These are phyloP conservation scores for Curvularia lunata DNA, from an alignment of 2,329 filamentous ascomycete genomes.

Conservation along the genomic window DNA sequence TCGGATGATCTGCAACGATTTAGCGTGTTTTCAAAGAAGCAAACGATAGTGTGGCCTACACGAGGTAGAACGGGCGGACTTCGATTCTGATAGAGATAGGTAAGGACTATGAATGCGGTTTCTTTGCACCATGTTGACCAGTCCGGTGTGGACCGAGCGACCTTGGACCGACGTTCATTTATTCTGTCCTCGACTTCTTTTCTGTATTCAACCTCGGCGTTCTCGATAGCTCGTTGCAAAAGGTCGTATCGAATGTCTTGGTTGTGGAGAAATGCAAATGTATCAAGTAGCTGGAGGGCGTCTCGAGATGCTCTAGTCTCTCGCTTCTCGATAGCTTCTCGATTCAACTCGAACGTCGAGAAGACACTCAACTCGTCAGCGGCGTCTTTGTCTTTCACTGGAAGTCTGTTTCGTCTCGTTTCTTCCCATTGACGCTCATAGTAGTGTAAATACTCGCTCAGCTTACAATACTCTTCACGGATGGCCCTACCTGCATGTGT, in stretches of 20 bases:
- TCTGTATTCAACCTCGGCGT: background rate
- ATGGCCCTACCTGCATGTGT: slow-evolving; percentile 33
- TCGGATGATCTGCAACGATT: slow-evolving; percentile 2
- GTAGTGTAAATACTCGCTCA: slow-evolving; percentile 26
- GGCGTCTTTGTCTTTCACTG: slow-evolving; percentile 5
- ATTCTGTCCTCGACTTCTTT: background rate
- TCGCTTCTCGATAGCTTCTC: slow-evolving; percentile 5
- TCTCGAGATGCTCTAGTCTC: slow-evolving; percentile 1
- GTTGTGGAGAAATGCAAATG: slow-evolving; percentile 9
- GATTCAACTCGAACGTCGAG: slow-evolving; percentile 4
- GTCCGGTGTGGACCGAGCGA: background rate
- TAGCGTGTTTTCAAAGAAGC: background rate
- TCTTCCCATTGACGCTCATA: slow-evolving; percentile 21
- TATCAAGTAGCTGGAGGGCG: slow-evolving; percentile 6
- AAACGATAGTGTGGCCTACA: background rate
- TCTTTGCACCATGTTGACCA: slow-evolving; percentile 9
- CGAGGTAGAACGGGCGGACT: slow-evolving; percentile 1
- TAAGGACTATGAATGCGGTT: background rate
- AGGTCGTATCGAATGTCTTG: slow-evolving; percentile 7
- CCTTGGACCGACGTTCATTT: background rate
- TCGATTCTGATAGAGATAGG: slow-evolving; percentile 6
- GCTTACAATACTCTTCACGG: slow-evolving; percentile 21
- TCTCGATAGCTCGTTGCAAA: slow-evolving; percentile 1
- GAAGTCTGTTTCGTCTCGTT: slow-evolving; percentile 1
- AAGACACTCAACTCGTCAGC: slow-evolving; percentile 9